These are phyloP conservation scores for Tylopilus sp. DNA, from an alignment of 768 basidiomycete genomes.

Conservation along the genomic window DNA sequence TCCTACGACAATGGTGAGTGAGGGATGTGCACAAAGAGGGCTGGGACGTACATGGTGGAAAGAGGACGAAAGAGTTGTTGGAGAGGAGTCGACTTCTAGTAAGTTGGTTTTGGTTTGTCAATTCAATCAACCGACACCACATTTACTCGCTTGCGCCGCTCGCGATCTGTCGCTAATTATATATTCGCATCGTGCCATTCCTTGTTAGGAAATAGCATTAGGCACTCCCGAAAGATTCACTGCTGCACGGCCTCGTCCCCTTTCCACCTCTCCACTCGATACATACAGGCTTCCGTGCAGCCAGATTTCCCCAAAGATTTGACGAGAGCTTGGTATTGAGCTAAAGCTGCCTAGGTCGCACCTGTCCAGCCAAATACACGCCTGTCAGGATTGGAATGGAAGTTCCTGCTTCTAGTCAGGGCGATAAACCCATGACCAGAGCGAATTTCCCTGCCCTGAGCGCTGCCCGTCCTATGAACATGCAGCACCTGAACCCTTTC, in stretches of 20 bases:
- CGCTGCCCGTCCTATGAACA: background rate
- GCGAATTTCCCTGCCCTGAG: background rate
- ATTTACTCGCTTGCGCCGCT: conserved; percentile 4
- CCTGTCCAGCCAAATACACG: background rate
- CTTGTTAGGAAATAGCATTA: conserved; percentile 6
- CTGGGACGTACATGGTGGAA: conserved; percentile 20
- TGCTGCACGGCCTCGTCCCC: background rate
- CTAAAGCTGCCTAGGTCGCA: background rate
- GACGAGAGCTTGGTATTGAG: background rate
- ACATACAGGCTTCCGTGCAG: background rate
- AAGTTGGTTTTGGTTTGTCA: background rate
- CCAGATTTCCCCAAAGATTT: background rate
- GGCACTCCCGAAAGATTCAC: background rate
- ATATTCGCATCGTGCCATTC: background rate
- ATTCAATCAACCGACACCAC: background rate
- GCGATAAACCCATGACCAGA: background rate
- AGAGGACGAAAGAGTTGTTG: conserved; percentile 12
- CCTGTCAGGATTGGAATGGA: conserved; percentile 10
- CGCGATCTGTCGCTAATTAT: conserved; percentile 14
- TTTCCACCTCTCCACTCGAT: background rate
- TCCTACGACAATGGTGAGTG: conserved; percentile 28
- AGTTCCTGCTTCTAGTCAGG: conserved; percentile 12
- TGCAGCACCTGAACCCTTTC: background rate
- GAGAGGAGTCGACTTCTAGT: conserved; percentile 8
- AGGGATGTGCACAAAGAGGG: background rate